Percentiles rank a stretch among this genome's conserved stretches.
phyloP scores from a whole-genome alignment of 192 early-diverging fungal genomes.

The Coemansia sp. region DNA sequence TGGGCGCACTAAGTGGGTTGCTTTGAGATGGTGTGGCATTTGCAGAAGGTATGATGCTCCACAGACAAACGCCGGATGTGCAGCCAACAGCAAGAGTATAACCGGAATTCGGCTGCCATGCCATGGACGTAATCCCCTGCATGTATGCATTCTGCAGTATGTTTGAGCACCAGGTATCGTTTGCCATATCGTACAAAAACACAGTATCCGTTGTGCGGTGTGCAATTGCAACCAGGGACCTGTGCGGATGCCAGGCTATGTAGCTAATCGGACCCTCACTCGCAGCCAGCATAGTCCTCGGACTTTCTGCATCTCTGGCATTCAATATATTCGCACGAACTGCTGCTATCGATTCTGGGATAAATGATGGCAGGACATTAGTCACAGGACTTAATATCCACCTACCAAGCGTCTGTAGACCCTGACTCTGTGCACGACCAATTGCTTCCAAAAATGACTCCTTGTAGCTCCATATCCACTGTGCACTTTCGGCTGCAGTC shows the following conservation, averaged over 20 bases:
- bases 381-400: constrained; percentile 33
- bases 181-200: constrained; percentile 66
- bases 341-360: constrained; percentile 25
- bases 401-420: constrained; percentile 26
- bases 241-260: constrained; percentile 77
- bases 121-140: constrained; percentile 43
- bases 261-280: constrained; percentile 51
- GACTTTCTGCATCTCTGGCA: constrained; percentile 19
- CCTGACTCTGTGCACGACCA: constrained; percentile 2
- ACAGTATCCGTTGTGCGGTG: constrained; percentile 61
- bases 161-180: constrained; percentile 53
- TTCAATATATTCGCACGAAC: constrained; percentile 23
- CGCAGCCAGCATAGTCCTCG: constrained; percentile 35
- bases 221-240: constrained; percentile 64
- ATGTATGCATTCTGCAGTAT: constrained; percentile 40
- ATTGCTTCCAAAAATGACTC: constrained; percentile 18
- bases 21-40: constrained; percentile 2
- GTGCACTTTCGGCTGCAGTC: constrained; percentile 5
- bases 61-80: constrained; percentile 44
- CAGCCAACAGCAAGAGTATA: constrained; percentile 48
- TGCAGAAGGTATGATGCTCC: constrained; percentile 33
- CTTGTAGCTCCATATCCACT: constrained; percentile 48
- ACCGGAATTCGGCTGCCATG: constrained; percentile 50
- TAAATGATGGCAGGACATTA: neutral
- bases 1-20: constrained; percentile 14